Percentiles rank a stretch among this genome's conserved stretches.
Conservation (phyloP, 305 asterid genomes). For the Lippia alba region DNA sequence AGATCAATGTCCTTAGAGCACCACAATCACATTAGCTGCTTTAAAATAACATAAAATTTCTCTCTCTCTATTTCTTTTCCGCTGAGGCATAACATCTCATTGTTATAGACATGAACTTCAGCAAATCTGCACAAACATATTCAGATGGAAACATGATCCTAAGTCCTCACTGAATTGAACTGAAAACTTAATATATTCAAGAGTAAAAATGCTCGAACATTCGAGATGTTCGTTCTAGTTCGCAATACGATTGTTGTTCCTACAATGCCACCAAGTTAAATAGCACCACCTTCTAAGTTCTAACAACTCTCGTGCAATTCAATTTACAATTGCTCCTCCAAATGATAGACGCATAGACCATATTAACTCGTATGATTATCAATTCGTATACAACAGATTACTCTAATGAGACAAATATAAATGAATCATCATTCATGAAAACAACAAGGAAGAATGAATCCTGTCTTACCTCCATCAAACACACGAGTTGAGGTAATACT, state of each 20-base stretch:
- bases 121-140: too few relatives aligned
- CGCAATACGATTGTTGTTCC: neutral
- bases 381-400: neutral
- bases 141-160: too few relatives aligned
- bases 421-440: neutral
- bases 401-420: neutral
- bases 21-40: too few relatives aligned
- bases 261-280: neutral
- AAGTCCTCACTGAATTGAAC: too few relatives aligned
- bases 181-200: neutral
- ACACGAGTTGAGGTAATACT: constrained; percentile 58
- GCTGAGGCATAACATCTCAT: too few relatives aligned
- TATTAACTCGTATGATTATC: neutral
- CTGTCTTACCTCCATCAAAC: constrained; percentile 69
- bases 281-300: neutral
- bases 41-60: too few relatives aligned
- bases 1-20: too few relatives aligned
- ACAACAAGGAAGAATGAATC: neutral
- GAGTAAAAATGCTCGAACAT: neutral
- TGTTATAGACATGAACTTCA: too few relatives aligned
- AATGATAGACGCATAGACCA: neutral
- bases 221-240: neutral
- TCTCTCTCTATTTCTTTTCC: neutral
- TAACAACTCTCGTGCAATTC: neutral
- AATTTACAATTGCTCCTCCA: neutral